Conservation (phyloP, 768 basidiomycete species). For the Suillus brevipes region DNA sequence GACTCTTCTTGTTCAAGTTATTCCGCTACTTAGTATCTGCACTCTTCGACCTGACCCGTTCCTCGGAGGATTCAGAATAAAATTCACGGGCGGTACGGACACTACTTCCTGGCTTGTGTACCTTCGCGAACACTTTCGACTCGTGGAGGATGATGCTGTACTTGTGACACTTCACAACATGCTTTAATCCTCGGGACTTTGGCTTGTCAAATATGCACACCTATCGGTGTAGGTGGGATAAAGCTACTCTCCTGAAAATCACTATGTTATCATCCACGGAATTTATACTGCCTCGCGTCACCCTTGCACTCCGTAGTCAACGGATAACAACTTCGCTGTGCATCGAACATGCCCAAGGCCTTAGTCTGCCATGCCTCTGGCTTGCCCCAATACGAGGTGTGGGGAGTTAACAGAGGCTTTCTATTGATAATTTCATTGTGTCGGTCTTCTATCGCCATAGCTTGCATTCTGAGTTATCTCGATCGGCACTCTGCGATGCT, state of each 20-base stretch:
- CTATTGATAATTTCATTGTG: not conserved
- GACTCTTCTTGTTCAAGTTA: too few species aligned
- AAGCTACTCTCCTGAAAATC: not conserved
- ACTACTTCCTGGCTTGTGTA: not conserved
- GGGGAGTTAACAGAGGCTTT: not conserved
- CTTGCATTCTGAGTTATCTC: not conserved
- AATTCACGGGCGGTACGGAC: not conserved
- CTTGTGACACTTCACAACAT: not conserved
- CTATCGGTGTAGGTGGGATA: not conserved
- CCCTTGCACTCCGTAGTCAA: slow-evolving; percentile 6
- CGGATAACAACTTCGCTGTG: slow-evolving; percentile 2
- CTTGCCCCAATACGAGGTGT: slow-evolving; percentile 1
- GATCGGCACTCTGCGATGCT: slow-evolving; percentile 1
- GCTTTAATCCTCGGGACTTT: not conserved
- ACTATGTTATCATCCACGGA: slow-evolving; percentile 2
- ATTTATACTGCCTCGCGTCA: not conserved
- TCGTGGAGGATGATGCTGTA: slow-evolving; percentile 1
- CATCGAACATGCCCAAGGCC: slow-evolving; percentile 2
- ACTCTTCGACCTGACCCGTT: not conserved
- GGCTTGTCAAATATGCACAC: not conserved
- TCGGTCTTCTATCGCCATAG: not conserved
- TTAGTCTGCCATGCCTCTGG: not conserved
- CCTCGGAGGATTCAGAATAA: not conserved
- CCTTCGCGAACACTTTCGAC: not conserved
- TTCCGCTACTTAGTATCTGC: not conserved